phyloP scores from a whole-genome alignment of 306 rosid genomes.

The Dalbergia cultrata region DNA sequence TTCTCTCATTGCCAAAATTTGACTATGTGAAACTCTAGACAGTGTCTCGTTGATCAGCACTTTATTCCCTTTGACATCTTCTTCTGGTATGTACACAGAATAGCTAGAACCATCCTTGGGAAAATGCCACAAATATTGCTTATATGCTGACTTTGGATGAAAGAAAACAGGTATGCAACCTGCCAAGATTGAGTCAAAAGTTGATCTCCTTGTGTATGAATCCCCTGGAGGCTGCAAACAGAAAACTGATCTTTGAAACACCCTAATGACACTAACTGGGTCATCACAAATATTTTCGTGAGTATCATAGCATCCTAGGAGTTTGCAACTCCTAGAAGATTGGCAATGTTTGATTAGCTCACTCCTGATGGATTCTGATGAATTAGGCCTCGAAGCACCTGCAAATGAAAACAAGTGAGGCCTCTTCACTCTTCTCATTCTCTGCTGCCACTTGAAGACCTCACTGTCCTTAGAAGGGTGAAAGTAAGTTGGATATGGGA shows the following conservation, averaged over 20 bases:
- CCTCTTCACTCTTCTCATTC: constrained; percentile 54
- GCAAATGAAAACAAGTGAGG: constrained; percentile 60
- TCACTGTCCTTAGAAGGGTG: constrained; percentile 56
- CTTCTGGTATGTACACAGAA: constrained; percentile 50
- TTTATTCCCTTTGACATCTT: constrained; percentile 44
- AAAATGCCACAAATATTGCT: constrained; percentile 68
- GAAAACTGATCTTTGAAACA: constrained; percentile 59
- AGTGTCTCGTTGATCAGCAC: constrained; percentile 50
- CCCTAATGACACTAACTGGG: constrained; percentile 46
- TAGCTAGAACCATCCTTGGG: constrained; percentile 48
- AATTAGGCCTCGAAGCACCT: constrained; percentile 59
- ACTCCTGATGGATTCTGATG: constrained; percentile 22
- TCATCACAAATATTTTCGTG: constrained; percentile 37
- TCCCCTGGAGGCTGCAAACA: constrained; percentile 72
- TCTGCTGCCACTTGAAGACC: constrained; percentile 56
- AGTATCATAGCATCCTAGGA: constrained; percentile 44
- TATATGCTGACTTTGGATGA: constrained; percentile 61
- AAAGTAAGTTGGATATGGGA: constrained; percentile 70
- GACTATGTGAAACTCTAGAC: constrained; percentile 37
- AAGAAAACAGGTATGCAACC: constrained; percentile 76
- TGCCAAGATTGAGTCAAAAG: constrained; percentile 64
- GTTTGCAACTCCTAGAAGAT: constrained; percentile 49
- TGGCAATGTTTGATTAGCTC: constrained; percentile 56
- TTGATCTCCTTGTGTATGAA: constrained; percentile 65
- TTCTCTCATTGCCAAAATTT: constrained; percentile 56